phyloP scores from a whole-genome alignment of 495 filamentous ascomycete genomes.

The Friedmanniomyces endolithicus region DNA sequence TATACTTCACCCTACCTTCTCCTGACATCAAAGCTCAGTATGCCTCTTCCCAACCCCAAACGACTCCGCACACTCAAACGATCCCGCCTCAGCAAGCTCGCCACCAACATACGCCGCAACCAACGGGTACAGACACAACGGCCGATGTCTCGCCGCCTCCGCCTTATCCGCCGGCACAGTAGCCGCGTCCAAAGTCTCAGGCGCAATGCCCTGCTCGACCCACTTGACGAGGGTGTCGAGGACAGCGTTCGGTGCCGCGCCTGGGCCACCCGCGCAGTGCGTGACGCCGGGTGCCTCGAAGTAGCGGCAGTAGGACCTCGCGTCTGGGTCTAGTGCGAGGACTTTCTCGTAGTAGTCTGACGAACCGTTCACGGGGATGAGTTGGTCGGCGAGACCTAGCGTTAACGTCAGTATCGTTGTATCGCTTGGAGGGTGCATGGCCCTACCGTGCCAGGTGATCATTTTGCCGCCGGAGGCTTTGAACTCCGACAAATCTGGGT shows the following conservation, averaged over 20 bases:
- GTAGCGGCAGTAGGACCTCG: conserved; percentile 19
- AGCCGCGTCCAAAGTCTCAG: conserved; percentile 16
- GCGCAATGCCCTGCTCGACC: conserved; percentile 24
- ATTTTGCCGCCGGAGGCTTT: conserved; percentile 32
- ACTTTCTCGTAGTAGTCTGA: conserved; percentile 22
- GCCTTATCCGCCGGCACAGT: neutral
- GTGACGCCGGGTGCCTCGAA: conserved; percentile 18
- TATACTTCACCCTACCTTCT: neutral
- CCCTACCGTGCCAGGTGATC: conserved; percentile 35
- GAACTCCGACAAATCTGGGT: conserved; percentile 35
- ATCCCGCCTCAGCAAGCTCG: conserved; percentile 5
- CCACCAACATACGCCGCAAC: conserved; percentile 15
- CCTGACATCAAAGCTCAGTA: neutral
- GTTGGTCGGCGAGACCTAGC: conserved; percentile 19
- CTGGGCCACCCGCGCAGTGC: conserved; percentile 21
- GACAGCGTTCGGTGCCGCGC: conserved; percentile 12
- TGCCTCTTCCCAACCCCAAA: conserved; percentile 2
- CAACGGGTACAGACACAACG: conserved; percentile 18
- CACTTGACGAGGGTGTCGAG: conserved; percentile 20
- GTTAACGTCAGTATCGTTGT: neutral
- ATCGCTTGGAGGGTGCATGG: neutral
- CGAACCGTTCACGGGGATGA: conserved; percentile 21
- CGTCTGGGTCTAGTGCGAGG: conserved; percentile 13
- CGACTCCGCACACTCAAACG: conserved; percentile 9
- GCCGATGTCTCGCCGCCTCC: neutral